Evolutionary conservation across 2,329 filamentous ascomycete species (phyloP), one percentile per base, ranked within the genome.

Genomic region (Orbilia brochopaga): DNA sequence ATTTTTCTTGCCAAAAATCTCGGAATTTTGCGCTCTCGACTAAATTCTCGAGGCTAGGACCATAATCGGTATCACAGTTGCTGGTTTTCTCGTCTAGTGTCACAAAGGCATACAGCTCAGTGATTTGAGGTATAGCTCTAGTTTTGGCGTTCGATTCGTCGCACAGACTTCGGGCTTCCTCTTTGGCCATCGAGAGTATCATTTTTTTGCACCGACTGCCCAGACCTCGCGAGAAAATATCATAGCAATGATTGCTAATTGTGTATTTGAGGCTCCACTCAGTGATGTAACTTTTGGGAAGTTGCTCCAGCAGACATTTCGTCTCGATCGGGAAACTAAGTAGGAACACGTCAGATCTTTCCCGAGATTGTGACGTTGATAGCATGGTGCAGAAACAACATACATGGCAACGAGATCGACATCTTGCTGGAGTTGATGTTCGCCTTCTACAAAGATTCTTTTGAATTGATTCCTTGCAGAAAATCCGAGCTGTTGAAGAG

Each of bases 1-100:
- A 86, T 78, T 94, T 96, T 8, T 93, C 89, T 5, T 93, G 94
- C 94, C 95, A 99, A 78, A 99, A 97, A 35, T 88, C 86, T 37
- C 91, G 90, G 79, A 97, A 99, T 32, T 84, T 84, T 8, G 87
- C 87, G 23, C 92, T 89, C 74, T 91, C 90, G 74, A 89, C 87
- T 79, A 93, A 92, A 72, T 94, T 86, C 78, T 97, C 92, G 1
- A 91, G 90, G 0, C 88, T 82, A 3, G 94, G 94, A 0, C 94
- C 94, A 78, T 92, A 90, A 75, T 99, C 94, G 97, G 81, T 1
- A 88, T 88, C 51, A 95, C 82, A 2, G 83, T 79, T 13, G 94
- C 77, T 65, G 78, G 79, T 37, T 79, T 80, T 48, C 23, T 56
- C 55, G 17, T 66, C 54, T 5, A 66, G 17, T 15, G 46, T 51